Base-by-base conservation (phyloP, 2,329 filamentous ascomycete species). In the Neonectria neomacrospora region DNA sequence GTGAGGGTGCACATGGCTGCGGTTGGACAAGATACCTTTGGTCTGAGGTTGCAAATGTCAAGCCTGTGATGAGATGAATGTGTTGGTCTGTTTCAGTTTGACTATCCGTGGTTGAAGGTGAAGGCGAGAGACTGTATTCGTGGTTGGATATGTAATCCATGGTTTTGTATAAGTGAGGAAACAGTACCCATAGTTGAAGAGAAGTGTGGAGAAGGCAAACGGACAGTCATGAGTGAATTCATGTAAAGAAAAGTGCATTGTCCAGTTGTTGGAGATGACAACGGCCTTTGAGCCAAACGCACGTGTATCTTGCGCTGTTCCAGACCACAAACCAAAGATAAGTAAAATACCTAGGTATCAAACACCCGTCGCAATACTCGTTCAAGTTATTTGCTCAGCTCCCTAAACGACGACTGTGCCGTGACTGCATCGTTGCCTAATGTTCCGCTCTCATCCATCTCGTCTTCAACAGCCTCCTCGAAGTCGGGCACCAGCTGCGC, bases 1-100 rank as follows among this genome's bases (percentile, higher is more conserved):
- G 76, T 80, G n/a, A 81, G 78, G 18, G 70, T 67, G 73, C 85
- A 87, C 85, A 87, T 86, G 2, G 30, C 44, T 18, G 26, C 12
- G 22, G 41, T 4, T 20, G 39, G 9, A 12, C 44, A 16, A 16
- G 2, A 12, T 5, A 12, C n/a, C 11, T 5, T 30, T 32, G 3
- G 32, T 11, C 3, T 16, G 14, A 7, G 2, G 3, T 18, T 10
- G 4, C 7, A 8, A 18, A n/a, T n/a, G n/a, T n/a, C n/a, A n/a
- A n/a, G 23, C 7, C 23, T 14, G 22, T 5, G 7, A 18, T 20
- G 37, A 9, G 30, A 10, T n/a, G 5, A n/a, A 7, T 4, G n/a
- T 56, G 9, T 44, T 22, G 11, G n/a, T 22, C 6, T 22, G n/a
- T 20, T 50, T 50, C 10, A 26, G n/a, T 41, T 20, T 41, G 8